Base-by-base conservation (phyloP, 2,329 filamentous ascomycete species). In the Berkeleyomyces basicola region DNA sequence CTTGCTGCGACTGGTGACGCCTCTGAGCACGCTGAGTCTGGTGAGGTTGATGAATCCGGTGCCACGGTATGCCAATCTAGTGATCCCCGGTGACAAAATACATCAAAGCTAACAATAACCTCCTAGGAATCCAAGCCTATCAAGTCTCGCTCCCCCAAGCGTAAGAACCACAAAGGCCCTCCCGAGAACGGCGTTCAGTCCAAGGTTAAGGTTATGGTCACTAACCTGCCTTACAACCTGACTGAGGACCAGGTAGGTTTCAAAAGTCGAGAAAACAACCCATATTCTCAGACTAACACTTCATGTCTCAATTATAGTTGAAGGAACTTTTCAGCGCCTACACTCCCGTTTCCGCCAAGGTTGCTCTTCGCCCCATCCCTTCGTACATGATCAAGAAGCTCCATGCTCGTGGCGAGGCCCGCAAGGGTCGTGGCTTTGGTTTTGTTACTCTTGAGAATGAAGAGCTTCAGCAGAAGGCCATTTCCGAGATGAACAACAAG, bases 311-410 rank as follows among this genome's bases (percentile, higher is more conserved):
- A 44, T 53, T 59, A 47, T 58, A 97, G 93, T 90, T 99, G 73
- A 91, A 96, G 79, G 92, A 99, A 75, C 88, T 99, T 71, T 99
- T 99, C 78, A 81, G 83, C 71, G 88, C 84, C 67, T 99, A 96
- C 80, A 82, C 90, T 73, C 93, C 93, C 66, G 86, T 87, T 69
- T 95, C 90, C 67, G 92, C 93, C 75, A 99, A 97, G 85, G 97
- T 99, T 72, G 93, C 93, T 68, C 89, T 99, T 70, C 92, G 93
- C 71, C 93, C 93, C 61, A 99, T 99, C 69, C 93, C 93, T 69
- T 91, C 92, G 71, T 99, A 97, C 82, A 99, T 99, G 93, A 93
- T 99, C 78, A 96, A 96, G 87, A 99, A 99, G 84, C 89, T 99
- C 67, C 91, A 96, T 79, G 91, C 92, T 71, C 92, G 93, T 74